Evolutionary conservation across 345 rosid species (phyloP).

Genomic region (Dipteronia sinensis): DNA sequence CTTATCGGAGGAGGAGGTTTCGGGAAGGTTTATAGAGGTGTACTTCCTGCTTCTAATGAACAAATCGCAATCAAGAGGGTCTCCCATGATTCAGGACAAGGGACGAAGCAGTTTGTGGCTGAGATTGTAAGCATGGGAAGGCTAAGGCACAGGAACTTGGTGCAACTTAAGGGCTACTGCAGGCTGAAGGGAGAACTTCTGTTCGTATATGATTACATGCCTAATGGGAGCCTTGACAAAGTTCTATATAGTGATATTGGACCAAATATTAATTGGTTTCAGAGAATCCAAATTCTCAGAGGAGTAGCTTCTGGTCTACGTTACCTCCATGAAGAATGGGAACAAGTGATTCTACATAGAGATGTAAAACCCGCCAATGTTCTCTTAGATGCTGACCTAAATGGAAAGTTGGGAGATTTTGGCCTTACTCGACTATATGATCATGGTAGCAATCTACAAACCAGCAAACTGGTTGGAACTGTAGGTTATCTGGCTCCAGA

Average conservation of each 20-base stretch:
- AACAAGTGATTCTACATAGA: conserved; percentile 55
- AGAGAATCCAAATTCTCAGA: conserved; percentile 38
- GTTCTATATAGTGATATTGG: conserved; percentile 27
- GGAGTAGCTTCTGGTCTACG: conserved; percentile 53
- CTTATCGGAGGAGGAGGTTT: conserved; percentile 53
- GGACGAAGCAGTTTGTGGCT: conserved; percentile 40
- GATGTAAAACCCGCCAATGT: conserved; percentile 58
- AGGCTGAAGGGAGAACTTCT: conserved; percentile 40
- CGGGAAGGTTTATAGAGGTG: conserved; percentile 61
- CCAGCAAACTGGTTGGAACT: conserved; percentile 47
- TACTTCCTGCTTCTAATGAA: conserved; percentile 35
- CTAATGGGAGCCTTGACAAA: conserved; percentile 49
- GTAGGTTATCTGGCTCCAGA: conserved; percentile 57
- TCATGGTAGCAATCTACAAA: conserved; percentile 30
- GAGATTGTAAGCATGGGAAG: conserved; percentile 28
- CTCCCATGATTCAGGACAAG: conserved; percentile 47
- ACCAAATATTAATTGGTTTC: conserved; percentile 42
- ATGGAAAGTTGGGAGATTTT: conserved; percentile 34
- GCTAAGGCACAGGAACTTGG: conserved; percentile 41
- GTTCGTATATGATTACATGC: conserved; percentile 51
- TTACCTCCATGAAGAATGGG: conserved; percentile 57
- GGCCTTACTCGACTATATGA: conserved; percentile 37
- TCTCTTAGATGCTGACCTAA: conserved; percentile 31
- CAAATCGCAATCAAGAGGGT: conserved; percentile 61
- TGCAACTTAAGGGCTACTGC: conserved; percentile 46